Base-by-base conservation (phyloP, 2,329 filamentous ascomycete genomes). In the Acrocalymma vagum region DNA sequence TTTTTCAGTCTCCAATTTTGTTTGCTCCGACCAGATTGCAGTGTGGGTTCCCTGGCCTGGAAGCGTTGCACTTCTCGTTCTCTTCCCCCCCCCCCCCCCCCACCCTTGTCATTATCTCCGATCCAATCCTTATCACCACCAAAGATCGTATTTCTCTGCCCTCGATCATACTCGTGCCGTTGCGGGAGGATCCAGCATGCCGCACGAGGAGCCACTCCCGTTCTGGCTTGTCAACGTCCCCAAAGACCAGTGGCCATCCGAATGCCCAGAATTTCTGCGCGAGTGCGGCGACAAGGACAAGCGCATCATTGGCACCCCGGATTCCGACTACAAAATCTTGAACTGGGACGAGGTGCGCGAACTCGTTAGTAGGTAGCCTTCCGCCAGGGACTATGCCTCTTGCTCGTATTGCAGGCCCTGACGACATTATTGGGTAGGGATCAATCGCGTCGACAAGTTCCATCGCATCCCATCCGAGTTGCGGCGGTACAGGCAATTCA, bases 221-320 rank as follows among this genome's bases (percentile, higher is more conserved):
- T 95, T 87, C 74, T 96, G 91, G 91, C 86, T 93, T 49, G 79
- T 87, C 69, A 96, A 96, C 67, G 73, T 95, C 11, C 83, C 88
- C 0, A 70, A 74, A 23, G 65, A 76, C 17, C 72, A 86, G 49
- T 82, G 85, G 65, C 83, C 85, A 0, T 56, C 70, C 3, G 76
- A 84, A 37, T 95, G 91, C 61, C 92, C 92, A 0, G 77, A 80
- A 5, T 94, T 83, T 63, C 80, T 96, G 24, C 69, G 63, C 34
- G 76, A 81, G 51, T 72, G 86, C 39, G 79, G 76, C 33, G 72
- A 76, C 29, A 95, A 94, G 71, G 88, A 95, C 66, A 74, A 78
- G 10, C 63, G 67, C 27, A 88, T 91, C 59, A 78, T 96, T 50
- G 76, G 79, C 45, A 91, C 84, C 3, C 86, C 80, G 1, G 88